Evolutionary conservation across 1,139 yeast species (phyloP).

Genomic region (Yamadazyma sp.): DNA sequence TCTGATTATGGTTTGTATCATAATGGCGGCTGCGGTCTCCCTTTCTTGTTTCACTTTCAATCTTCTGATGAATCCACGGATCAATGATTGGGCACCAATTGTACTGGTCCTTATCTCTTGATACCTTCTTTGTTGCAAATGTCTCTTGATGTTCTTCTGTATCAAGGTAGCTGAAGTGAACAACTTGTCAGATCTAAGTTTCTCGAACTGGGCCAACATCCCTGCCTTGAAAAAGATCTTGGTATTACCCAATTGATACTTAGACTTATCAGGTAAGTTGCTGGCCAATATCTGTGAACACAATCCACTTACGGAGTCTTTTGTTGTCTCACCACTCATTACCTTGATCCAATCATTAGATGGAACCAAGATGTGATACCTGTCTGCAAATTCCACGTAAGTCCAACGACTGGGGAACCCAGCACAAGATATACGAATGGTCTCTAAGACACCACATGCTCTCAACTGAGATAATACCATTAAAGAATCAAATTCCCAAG

Average conservation of each 20-base stretch:
- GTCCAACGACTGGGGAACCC: slow-evolving; percentile 98
- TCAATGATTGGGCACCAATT: slow-evolving; percentile 55
- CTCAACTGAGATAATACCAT: slow-evolving; percentile 95
- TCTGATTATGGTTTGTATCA: slow-evolving; percentile 73
- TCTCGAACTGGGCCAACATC: slow-evolving; percentile 89
- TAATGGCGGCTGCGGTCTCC: slow-evolving; percentile 64
- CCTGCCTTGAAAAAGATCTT: slow-evolving; percentile 97
- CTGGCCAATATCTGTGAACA: slow-evolving; percentile 67
- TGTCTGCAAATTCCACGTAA: slow-evolving; percentile 86
- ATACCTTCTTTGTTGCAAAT: slow-evolving; percentile 62
- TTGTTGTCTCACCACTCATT: slow-evolving; percentile 55
- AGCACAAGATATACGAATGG: slow-evolving; percentile 94
- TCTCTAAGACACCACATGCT: slow-evolving; percentile 98
- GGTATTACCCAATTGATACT: slow-evolving; percentile 84
- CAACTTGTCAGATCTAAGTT: slow-evolving; percentile 76
- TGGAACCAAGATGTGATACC: slow-evolving; percentile 80
- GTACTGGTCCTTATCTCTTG: slow-evolving; percentile 57
- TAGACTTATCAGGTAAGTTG: slow-evolving; percentile 62
- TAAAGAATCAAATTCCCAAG: slow-evolving; percentile 94
- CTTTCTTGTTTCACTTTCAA: slow-evolving; percentile 54
- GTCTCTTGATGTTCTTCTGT: slow-evolving; percentile 80
- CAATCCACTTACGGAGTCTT: slow-evolving; percentile 58
- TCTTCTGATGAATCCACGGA: slow-evolving; percentile 67
- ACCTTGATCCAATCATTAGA: slow-evolving; percentile 69
- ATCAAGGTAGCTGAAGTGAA: slow-evolving; percentile 77